These are phyloP conservation scores for Dryadomyces sulphureus DNA, from an alignment of 2,329 filamentous ascomycete species.

Conservation along the genomic window DNA sequence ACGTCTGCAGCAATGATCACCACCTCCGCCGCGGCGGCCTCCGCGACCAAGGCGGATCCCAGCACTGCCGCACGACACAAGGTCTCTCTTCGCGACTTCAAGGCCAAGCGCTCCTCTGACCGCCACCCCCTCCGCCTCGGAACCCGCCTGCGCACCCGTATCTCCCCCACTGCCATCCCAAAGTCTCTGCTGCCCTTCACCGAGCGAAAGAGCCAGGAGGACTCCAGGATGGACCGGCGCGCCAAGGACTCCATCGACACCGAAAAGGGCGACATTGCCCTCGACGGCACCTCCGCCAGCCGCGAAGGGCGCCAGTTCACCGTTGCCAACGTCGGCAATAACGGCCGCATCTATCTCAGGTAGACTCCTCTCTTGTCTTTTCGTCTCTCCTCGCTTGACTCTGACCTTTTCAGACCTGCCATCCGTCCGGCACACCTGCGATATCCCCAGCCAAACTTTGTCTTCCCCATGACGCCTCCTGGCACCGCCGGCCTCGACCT, in stretches of 20 bases:
- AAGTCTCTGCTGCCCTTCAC: conserved; percentile 30
- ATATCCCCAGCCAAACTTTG: conserved; percentile 45
- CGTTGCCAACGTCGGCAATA: conserved; percentile 69
- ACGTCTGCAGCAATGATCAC: background rate
- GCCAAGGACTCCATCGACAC: conserved; percentile 35
- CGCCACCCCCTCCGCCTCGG: conserved; percentile 7
- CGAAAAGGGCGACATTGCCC: conserved; percentile 39
- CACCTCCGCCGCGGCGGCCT: background rate
- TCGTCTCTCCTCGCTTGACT: background rate
- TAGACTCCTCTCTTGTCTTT: conserved; percentile 18
- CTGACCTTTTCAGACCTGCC: conserved; percentile 32
- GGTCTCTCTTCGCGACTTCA: conserved; percentile 8
- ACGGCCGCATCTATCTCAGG: conserved; percentile 71
- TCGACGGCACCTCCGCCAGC: conserved; percentile 45
- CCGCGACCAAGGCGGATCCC: background rate
- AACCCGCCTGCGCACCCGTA: conserved; percentile 15
- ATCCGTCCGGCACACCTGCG: conserved; percentile 46
- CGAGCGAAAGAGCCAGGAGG: conserved; percentile 29
- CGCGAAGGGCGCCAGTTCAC: conserved; percentile 60
- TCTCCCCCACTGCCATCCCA: conserved; percentile 12
- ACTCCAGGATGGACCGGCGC: conserved; percentile 19
- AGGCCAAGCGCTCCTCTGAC: conserved; percentile 7
- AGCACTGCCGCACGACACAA: background rate
- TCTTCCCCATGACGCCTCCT: conserved; percentile 46
- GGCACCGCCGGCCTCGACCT: conserved; percentile 41